Percentiles rank a stretch among this genome's conserved stretches.
Conservation (phyloP, 805 yeast genomes). For the Yamadazyma olivae region DNA sequence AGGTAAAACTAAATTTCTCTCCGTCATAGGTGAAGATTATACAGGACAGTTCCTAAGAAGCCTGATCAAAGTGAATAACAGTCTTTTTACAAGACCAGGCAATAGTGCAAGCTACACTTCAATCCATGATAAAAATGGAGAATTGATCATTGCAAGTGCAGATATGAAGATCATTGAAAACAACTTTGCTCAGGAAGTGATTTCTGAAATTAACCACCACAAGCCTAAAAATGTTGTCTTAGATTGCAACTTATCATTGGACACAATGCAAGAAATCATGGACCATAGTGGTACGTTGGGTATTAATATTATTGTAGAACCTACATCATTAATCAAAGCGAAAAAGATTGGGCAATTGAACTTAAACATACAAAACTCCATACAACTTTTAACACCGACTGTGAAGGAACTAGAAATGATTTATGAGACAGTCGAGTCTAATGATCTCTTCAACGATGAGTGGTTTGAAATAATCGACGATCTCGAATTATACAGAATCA, state of each 20-base stretch:
- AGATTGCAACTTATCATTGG: slow-evolving; percentile 64
- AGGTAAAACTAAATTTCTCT: slow-evolving; percentile 42
- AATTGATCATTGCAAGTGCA: slow-evolving; percentile 71
- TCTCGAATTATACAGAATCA: slow-evolving; percentile 31
- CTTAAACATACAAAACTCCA: slow-evolving; percentile 34
- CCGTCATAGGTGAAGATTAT: slow-evolving; percentile 60
- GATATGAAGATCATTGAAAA: slow-evolving; percentile 73
- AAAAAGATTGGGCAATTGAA: slow-evolving; percentile 38
- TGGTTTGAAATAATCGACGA: slow-evolving; percentile 79
- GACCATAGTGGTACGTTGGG: slow-evolving; percentile 11
- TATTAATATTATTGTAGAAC: slow-evolving; percentile 55
- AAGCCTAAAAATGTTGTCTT: slow-evolving; percentile 52
- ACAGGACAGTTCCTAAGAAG: slow-evolving; percentile 45
- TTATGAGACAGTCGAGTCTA: slow-evolving; percentile 43
- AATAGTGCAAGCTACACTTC: slow-evolving; percentile 73
- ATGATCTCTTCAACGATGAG: slow-evolving; percentile 43
- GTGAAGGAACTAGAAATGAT: slow-evolving; percentile 56
- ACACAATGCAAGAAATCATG: slow-evolving; percentile 37
- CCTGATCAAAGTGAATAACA: slow-evolving; percentile 33
- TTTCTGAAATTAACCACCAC: slow-evolving; percentile 33
- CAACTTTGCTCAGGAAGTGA: slow-evolving; percentile 41
- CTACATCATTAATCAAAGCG: slow-evolving; percentile 72
- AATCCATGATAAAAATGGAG: slow-evolving; percentile 60
- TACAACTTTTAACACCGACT: slow-evolving; percentile 67
- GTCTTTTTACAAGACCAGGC: slow-evolving; percentile 34